Evolutionary conservation across 768 basidiomycete species (phyloP).

Genomic region (Hypsizygus marmoreus): DNA sequence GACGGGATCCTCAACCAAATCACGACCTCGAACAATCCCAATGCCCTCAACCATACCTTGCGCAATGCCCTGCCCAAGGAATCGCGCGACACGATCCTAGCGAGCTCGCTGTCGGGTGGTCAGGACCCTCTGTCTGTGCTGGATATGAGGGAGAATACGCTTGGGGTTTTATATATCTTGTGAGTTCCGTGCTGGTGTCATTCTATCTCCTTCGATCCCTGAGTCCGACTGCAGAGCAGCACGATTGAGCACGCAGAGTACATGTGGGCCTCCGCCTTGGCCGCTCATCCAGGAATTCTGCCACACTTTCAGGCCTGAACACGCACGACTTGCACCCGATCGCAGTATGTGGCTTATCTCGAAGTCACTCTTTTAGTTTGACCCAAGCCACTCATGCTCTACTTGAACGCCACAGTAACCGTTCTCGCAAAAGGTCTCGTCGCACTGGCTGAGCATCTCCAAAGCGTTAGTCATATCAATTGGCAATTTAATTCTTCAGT

Average conservation of each 20-base stretch:
- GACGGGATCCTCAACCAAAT: slow-evolving; percentile 47
- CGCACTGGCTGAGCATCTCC: slow-evolving; percentile 44
- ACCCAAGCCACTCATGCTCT: neutral
- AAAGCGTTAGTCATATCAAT: slow-evolving; percentile 47
- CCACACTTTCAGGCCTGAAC: slow-evolving; percentile 56
- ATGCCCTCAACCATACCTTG: slow-evolving; percentile 44
- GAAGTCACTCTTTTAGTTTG: neutral
- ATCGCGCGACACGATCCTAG: slow-evolving; percentile 55
- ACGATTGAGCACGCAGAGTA: slow-evolving; percentile 44
- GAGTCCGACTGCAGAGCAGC: slow-evolving; percentile 50
- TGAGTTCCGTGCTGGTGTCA: slow-evolving; percentile 35
- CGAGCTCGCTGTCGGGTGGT: slow-evolving; percentile 54
- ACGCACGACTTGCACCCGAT: slow-evolving; percentile 69
- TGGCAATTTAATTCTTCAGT: neutral
- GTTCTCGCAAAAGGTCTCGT: slow-evolving; percentile 66
- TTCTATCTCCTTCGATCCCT: neutral
- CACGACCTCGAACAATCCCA: slow-evolving; percentile 39
- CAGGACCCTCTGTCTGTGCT: slow-evolving; percentile 70
- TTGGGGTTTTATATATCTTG: slow-evolving; percentile 75
- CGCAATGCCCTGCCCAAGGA: slow-evolving; percentile 56
- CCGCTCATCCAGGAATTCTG: slow-evolving; percentile 59
- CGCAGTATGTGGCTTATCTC: slow-evolving; percentile 60
- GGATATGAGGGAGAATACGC: slow-evolving; percentile 54
- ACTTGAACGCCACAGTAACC: slow-evolving; percentile 48
- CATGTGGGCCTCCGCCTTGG: slow-evolving; percentile 44